These are phyloP conservation scores for Taphrina betulina DNA, from an alignment of 1,139 yeast genomes.

Conservation along the genomic window DNA sequence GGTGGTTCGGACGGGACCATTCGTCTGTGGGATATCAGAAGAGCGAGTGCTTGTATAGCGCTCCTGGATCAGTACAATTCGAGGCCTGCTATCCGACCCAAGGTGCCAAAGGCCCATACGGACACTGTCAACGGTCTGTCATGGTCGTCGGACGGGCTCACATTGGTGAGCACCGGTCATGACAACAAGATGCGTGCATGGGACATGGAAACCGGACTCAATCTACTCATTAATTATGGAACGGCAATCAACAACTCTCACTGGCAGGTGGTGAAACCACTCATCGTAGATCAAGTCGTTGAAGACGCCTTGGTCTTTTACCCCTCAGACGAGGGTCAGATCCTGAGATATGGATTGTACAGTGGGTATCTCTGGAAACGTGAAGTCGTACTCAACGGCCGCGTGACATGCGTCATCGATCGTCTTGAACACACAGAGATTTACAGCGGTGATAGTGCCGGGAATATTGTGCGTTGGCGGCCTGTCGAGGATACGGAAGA, in stretches of 20 bases:
- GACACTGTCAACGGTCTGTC: slow-evolving; percentile 71
- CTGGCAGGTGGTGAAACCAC: slow-evolving; percentile 48
- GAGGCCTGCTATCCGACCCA: slow-evolving; percentile 16
- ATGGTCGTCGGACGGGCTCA: slow-evolving; percentile 66
- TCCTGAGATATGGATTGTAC: slow-evolving; percentile 59
- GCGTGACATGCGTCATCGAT: slow-evolving; percentile 25
- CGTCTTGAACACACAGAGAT: slow-evolving; percentile 19
- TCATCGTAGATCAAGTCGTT: slow-evolving; percentile 47
- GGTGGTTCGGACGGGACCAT: slow-evolving; percentile 71
- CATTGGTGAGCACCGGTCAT: slow-evolving; percentile 63
- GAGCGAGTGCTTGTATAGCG: slow-evolving; percentile 64
- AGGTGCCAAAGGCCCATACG: slow-evolving; percentile 60
- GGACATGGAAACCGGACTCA: slow-evolving; percentile 59
- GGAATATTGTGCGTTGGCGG: slow-evolving; percentile 19
- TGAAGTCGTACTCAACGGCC: slow-evolving; percentile 26
- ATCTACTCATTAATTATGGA: slow-evolving; percentile 71
- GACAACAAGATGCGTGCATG: slow-evolving; percentile 77
- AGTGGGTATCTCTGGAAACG: slow-evolving; percentile 66
- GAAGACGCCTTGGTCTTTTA: slow-evolving; percentile 60
- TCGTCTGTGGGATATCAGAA: slow-evolving; percentile 70
- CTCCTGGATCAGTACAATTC: slow-evolving; percentile 54
- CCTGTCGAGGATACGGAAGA: neutral
- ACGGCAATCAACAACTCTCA: slow-evolving; percentile 69
- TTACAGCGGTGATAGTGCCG: slow-evolving; percentile 27
- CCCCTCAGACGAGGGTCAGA: slow-evolving; percentile 78